These are phyloP conservation scores for Coleophoma cylindrospora DNA, from an alignment of 2,329 filamentous ascomycete species.

Conservation along the genomic window DNA sequence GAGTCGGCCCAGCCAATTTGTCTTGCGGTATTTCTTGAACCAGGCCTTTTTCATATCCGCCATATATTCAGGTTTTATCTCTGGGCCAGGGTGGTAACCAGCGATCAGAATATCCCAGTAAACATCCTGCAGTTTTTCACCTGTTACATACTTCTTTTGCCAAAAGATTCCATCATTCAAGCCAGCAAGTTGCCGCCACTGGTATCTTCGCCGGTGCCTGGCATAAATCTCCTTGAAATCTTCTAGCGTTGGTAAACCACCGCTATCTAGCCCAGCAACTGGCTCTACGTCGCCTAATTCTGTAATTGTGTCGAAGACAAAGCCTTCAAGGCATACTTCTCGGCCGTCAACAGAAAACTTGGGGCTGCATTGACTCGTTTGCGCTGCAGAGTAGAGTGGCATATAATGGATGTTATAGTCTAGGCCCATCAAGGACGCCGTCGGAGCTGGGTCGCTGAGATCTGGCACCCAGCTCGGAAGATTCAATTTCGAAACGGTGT, in stretches of 20 bases:
- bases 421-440: background rate
- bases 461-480: conserved; percentile 1
- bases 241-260: background rate
- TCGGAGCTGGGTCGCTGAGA: background rate
- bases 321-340: background rate
- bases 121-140: background rate
- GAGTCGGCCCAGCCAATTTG: background rate
- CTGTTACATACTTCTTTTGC: background rate
- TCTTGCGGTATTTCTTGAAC: background rate
- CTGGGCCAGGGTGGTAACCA: background rate
- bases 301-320: background rate
- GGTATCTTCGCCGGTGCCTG: background rate
- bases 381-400: background rate
- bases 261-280: background rate
- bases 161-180: background rate
- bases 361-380: background rate
- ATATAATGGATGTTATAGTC: background rate
- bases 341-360: background rate
- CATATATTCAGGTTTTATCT: background rate
- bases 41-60: background rate
- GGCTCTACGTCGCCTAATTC: background rate
- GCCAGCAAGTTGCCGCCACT: background rate
- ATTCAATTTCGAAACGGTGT: background rate
- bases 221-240: background rate
- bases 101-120: background rate